phyloP scores from a whole-genome alignment of 2,329 filamentous ascomycete genomes.

The Drechslerella coelobrocha region DNA sequence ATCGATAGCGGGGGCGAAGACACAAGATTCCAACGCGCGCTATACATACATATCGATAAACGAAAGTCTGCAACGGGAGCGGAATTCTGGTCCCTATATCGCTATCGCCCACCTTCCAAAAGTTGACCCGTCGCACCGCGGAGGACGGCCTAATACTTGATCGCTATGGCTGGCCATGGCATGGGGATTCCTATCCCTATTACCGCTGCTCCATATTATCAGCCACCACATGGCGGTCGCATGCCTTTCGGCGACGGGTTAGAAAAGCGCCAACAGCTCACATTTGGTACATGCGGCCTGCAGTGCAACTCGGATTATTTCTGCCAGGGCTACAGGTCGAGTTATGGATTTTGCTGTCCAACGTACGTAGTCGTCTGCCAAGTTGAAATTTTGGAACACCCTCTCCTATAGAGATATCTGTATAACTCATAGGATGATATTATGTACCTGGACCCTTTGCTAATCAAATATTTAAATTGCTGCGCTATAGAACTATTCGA shows the following conservation, averaged over 20 bases:
- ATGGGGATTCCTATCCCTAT: slow-evolving; percentile 17
- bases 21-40: too few species aligned
- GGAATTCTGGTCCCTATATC: too few species aligned
- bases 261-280: slow-evolving; percentile 39
- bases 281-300: slow-evolving; percentile 37
- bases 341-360: slow-evolving; percentile 45
- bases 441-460: too few species aligned
- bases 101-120: too few species aligned
- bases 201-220: slow-evolving; percentile 22
- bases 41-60: too few species aligned
- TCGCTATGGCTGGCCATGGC: slow-evolving; percentile 14
- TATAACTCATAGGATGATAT: too few species aligned
- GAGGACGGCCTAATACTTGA: slow-evolving; percentile 10
- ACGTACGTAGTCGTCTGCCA: slow-evolving; percentile 20
- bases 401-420: too few species aligned
- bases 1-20: too few species aligned
- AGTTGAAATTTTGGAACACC: neutral
- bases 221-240: slow-evolving; percentile 25
- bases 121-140: neutral
- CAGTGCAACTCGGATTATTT: slow-evolving; percentile 31
- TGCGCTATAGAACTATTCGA: slow-evolving; percentile 26
- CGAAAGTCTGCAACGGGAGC: neutral
- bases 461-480: too few species aligned
- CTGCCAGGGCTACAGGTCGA: slow-evolving; percentile 38
- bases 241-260: slow-evolving; percentile 23